phyloP scores from a whole-genome alignment of 2,329 filamentous ascomycete genomes.

The Monosporascus sp. region DNA sequence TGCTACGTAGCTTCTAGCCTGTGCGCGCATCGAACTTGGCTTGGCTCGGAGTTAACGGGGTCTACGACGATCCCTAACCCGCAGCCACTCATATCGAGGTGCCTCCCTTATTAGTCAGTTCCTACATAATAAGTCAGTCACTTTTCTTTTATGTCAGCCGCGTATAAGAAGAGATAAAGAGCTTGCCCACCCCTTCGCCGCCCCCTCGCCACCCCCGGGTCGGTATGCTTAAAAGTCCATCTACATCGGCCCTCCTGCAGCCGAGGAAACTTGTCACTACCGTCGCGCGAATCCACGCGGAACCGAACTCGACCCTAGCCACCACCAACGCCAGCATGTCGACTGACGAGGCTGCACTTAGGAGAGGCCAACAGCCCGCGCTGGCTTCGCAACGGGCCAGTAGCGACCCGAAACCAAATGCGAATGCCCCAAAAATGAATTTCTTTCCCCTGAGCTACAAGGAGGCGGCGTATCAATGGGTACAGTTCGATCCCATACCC shows the following conservation, averaged over 20 bases:
- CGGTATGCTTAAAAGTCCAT: slow-evolving; percentile 43
- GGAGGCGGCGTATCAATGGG: slow-evolving; percentile 88
- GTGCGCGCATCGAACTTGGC: neutral
- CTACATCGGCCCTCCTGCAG: slow-evolving; percentile 34
- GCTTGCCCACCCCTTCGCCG: slow-evolving; percentile 16
- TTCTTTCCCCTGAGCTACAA: slow-evolving; percentile 88
- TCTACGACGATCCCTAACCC: neutral
- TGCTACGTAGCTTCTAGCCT: neutral
- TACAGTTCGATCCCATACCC: slow-evolving; percentile 35
- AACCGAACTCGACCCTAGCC: slow-evolving; percentile 5
- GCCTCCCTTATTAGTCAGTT: neutral
- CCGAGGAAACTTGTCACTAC: slow-evolving; percentile 35
- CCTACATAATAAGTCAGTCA: no score
- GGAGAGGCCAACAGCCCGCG: slow-evolving; percentile 36
- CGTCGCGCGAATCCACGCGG: slow-evolving; percentile 22
- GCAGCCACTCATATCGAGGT: slow-evolving; percentile 1
- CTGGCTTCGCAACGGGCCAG: slow-evolving; percentile 42
- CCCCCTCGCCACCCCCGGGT: slow-evolving; percentile 21
- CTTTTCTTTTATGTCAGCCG: neutral
- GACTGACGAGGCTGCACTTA: slow-evolving; percentile 24
- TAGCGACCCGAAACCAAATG: slow-evolving; percentile 20
- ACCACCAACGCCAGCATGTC: slow-evolving; percentile 16
- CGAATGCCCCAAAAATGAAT: slow-evolving; percentile 27
- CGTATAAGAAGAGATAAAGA: slow-evolving; percentile 19
- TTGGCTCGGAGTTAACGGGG: neutral